phyloP scores from a whole-genome alignment of 306 rosid species.

The Prunus armeniaca region DNA sequence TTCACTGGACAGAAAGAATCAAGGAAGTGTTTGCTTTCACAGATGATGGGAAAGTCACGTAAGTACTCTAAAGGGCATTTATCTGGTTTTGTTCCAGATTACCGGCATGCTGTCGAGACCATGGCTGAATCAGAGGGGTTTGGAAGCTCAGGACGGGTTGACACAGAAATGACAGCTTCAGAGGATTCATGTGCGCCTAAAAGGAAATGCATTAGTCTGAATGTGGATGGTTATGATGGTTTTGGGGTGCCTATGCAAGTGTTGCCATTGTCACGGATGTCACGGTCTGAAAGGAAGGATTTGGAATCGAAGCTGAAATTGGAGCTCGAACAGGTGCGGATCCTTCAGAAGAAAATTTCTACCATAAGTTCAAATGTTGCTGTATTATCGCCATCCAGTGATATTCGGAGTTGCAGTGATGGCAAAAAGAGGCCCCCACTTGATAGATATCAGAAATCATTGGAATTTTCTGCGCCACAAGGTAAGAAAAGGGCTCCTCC shows the following conservation, averaged over 20 bases:
- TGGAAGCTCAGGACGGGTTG: conserved; percentile 73
- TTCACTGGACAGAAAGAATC: conserved; percentile 81
- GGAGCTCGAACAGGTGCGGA: conserved; percentile 77
- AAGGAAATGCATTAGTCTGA: conserved; percentile 57
- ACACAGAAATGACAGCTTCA: conserved; percentile 45
- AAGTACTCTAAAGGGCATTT: conserved; percentile 77
- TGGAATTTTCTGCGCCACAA: conserved; percentile 36
- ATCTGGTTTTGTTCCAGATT: conserved; percentile 83
- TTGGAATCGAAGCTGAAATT: conserved; percentile 57
- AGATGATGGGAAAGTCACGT: conserved; percentile 82
- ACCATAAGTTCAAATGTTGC: conserved; percentile 30
- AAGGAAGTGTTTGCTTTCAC: conserved; percentile 49
- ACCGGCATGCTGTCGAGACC: conserved; percentile 81
- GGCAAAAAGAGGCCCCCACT: conserved; percentile 57
- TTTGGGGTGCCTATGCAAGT: conserved; percentile 61
- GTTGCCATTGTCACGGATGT: conserved; percentile 56
- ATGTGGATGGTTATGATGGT: conserved; percentile 45
- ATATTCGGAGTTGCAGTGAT: conserved; percentile 57
- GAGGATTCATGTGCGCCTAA: conserved; percentile 66
- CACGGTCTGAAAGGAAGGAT: conserved; percentile 60
- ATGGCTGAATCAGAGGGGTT: conserved; percentile 90
- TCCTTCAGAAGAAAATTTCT: conserved; percentile 57
- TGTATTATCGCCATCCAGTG: conserved; percentile 58
- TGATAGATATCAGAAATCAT: conserved; percentile 36
- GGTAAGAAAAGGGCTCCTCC: conserved; percentile 58